Conservation (phyloP, 2,329 filamentous ascomycete species). For the Graphiopsis chlorocephala region DNA sequence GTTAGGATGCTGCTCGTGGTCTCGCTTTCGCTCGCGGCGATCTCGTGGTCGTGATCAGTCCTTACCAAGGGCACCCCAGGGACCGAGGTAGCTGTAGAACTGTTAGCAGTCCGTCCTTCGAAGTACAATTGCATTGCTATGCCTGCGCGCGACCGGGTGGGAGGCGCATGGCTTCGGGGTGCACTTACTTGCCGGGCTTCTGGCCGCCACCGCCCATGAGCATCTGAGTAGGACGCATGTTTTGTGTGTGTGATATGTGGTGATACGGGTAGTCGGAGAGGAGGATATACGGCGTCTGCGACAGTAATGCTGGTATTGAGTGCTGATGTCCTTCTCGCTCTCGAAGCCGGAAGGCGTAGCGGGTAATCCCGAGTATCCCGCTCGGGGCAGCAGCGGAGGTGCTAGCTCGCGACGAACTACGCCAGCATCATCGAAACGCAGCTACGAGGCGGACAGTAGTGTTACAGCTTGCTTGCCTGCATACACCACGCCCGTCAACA, state of each 20-base stretch:
- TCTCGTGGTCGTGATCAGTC: neutral
- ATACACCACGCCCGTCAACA: neutral
- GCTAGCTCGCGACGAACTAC: slow-evolving; percentile 4
- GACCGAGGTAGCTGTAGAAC: slow-evolving; percentile 63
- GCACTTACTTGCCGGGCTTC: slow-evolving; percentile 42
- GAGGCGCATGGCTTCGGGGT: neutral
- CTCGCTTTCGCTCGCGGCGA: neutral
- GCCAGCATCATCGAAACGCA: slow-evolving; percentile 19
- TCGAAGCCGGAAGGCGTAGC: slow-evolving; percentile 6
- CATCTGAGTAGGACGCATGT: slow-evolving; percentile 38
- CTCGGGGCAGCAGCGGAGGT: slow-evolving; percentile 6
- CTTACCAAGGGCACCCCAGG: slow-evolving; percentile 74
- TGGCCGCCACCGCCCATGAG: slow-evolving; percentile 35
- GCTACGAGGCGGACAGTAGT: neutral
- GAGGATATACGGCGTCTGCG: neutral
- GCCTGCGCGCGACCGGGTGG: neutral
- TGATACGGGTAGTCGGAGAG: neutral
- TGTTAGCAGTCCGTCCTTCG: neutral
- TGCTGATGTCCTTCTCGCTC: slow-evolving; percentile 9
- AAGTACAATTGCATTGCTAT: neutral
- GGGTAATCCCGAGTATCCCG: neutral
- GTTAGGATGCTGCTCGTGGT: neutral
- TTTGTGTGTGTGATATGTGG: slow-evolving; percentile 20
- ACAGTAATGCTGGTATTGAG: neutral
- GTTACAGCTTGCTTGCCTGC: neutral